Conservation (phyloP, 345 rosid species). For the Gynandropsis gynandra region DNA sequence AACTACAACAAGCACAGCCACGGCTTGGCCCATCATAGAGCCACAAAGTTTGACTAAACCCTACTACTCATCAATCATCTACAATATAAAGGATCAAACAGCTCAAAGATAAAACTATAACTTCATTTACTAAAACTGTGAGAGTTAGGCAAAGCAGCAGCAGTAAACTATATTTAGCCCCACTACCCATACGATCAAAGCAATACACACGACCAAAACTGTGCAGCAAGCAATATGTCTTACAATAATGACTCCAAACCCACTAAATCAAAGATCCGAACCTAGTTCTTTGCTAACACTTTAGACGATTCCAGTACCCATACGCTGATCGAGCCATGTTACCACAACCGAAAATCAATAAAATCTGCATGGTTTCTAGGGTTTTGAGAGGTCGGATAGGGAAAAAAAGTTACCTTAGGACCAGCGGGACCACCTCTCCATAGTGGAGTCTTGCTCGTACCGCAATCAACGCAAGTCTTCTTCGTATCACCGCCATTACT, state of each 20-base stretch:
- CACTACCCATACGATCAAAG: neutral
- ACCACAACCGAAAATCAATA: no score
- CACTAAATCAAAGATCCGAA: neutral
- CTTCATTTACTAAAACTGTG: no score
- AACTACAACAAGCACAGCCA: no score
- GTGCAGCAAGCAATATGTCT: neutral
- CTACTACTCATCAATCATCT: no score
- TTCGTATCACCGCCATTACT: slow-evolving; percentile 33
- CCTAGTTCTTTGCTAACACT: neutral
- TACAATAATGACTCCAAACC: neutral
- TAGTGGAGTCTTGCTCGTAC: slow-evolving; percentile 82
- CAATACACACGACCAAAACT: neutral
- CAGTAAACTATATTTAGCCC: neutral
- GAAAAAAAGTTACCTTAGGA: slow-evolving; percentile 73
- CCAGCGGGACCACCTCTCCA: slow-evolving; percentile 99
- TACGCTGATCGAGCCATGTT: neutral
- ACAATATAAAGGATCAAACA: no score
- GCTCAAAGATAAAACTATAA: no score
- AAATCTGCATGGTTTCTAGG: no score
- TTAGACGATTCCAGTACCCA: neutral
- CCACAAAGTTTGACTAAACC: no score
- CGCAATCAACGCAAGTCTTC: slow-evolving; percentile 85
- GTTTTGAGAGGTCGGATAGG: no score
- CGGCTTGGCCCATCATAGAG: no score
- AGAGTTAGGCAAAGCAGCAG: no score